Base-by-base conservation (phyloP, 768 basidiomycete genomes). In the Mycena sanguinolenta region DNA sequence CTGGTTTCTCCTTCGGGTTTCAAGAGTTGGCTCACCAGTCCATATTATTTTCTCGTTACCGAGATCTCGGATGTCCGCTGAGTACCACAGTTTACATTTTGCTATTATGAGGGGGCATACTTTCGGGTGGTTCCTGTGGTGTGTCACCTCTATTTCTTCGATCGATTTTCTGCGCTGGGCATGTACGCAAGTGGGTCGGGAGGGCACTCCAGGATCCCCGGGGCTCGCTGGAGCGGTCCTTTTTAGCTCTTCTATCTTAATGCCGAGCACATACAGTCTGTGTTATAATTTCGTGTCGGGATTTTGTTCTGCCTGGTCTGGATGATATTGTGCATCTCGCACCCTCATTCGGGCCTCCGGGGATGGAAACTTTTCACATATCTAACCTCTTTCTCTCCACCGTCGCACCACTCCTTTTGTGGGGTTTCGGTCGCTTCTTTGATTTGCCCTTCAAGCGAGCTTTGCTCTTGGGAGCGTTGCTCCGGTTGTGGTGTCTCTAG, bases 111-210 rank as follows among this genome's bases (percentile, higher is more conserved):
- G 57, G n/a, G 57, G 14, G 39, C 58, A 38, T 38, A 38, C 25
- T 44, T 25, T 49, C 36, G n/a, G 39, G 58, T 59, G 58, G 39
- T 59, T 34, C 58, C 58, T 25, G 27, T 16, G 38, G 23, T 44
- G 58, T 23, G 16, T 38, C 36, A 19, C 8, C 38, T 23, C 23
- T 59, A 27, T 59, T 44, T 58, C 39, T 23, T 23, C 27, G 28
- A 42, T 19, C 25, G 14, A 42, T 23, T 59, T 14, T 42, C 17
- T 17, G 39, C 49, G 12, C 59, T 60, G 59, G 59, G 44, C 59
- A 60, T 60, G 59, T 42, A 60, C 52, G 44, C 59, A 49, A 49
- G 59, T 60, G 28, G 59, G 44, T 46, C 59, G 28, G 52, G 52
- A 53, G 52, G 52, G 52, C 46, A 53, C 27, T 30, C 52, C 52